A percentile compares a stretch with the other conserved stretches of the same genome.
Evolutionary conservation across 768 basidiomycete species (phyloP).

Genomic region (Megacollybia marginata): DNA sequence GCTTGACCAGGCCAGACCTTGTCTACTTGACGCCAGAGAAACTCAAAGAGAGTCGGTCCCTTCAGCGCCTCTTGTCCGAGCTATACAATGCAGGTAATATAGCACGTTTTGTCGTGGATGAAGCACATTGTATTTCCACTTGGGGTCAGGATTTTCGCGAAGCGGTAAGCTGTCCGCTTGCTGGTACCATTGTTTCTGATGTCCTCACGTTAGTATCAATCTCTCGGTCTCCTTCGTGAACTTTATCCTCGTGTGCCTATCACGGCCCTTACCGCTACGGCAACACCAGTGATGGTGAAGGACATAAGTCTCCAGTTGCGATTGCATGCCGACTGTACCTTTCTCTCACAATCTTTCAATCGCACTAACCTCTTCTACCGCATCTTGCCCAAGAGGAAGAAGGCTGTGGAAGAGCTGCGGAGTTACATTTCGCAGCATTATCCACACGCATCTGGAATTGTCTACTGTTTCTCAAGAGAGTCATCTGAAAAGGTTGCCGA

Average conservation of each 20-base stretch:
- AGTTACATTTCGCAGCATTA: conserved; percentile 59
- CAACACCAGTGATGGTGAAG: conserved; percentile 64
- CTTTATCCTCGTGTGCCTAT: conserved; percentile 79
- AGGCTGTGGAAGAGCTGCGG: conserved; percentile 53
- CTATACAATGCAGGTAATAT: conserved; percentile 53
- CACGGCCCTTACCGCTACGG: conserved; percentile 96
- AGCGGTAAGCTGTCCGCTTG: conserved; percentile 41
- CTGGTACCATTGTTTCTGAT: not conserved
- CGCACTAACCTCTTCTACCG: conserved; percentile 80
- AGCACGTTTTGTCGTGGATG: conserved; percentile 91
- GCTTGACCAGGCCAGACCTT: conserved; percentile 47
- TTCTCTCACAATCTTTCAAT: conserved; percentile 83
- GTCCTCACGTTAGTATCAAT: conserved; percentile 46
- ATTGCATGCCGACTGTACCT: conserved; percentile 43
- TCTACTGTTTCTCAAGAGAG: conserved; percentile 70
- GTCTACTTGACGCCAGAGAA: conserved; percentile 94
- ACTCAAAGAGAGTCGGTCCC: conserved; percentile 49
- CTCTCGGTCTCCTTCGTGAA: conserved; percentile 58
- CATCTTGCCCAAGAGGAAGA: conserved; percentile 37
- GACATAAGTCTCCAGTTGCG: conserved; percentile 73
- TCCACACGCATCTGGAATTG: conserved; percentile 61
- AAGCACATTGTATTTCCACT: conserved; percentile 89
- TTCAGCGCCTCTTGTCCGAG: conserved; percentile 46
- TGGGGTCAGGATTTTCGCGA: conserved; percentile 94
- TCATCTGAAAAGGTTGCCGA: conserved; percentile 79